A percentile compares a stretch with the other conserved stretches of the same genome.
Evolutionary conservation across 2,329 filamentous ascomycete genomes (phyloP).

Genomic region (Penicillium sp.): DNA sequence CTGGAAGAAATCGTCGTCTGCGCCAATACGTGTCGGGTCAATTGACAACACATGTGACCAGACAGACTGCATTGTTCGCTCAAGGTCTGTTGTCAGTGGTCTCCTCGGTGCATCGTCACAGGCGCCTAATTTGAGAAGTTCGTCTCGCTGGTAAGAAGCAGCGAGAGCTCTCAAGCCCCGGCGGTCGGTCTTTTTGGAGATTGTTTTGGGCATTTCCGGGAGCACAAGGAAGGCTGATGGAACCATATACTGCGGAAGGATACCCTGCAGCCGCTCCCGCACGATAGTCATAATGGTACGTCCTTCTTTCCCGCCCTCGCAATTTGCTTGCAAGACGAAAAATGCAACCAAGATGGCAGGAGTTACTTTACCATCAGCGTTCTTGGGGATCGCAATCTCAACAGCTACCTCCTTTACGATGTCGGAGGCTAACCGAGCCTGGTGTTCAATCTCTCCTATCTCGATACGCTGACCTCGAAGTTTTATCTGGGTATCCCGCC

Average conservation of each 20-base stretch:
- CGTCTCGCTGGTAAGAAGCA: background rate
- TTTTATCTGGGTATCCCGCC: slow-evolving; percentile 10
- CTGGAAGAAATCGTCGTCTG: slow-evolving; percentile 61
- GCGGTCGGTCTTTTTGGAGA: background rate
- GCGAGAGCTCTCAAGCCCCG: background rate
- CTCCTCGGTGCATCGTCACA: background rate
- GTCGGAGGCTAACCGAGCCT: background rate
- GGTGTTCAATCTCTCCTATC: slow-evolving; percentile 9
- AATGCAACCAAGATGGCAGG: too few relatives aligned
- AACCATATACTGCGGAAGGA: background rate
- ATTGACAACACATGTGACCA: slow-evolving; percentile 29
- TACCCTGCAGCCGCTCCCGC: background rate
- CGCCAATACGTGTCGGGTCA: slow-evolving; percentile 44
- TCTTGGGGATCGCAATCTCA: background rate
- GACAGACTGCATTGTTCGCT: background rate
- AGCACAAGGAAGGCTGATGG: background rate
- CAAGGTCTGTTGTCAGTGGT: background rate
- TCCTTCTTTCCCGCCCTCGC: too few relatives aligned
- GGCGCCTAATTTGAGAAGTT: background rate
- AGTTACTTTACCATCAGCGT: too few relatives aligned
- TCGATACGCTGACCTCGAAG: slow-evolving; percentile 13
- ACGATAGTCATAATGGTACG: too few relatives aligned
- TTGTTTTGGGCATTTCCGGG: background rate
- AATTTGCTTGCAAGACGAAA: too few relatives aligned
- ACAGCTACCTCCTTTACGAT: background rate